Evolutionary conservation across 208 protist genomes (phyloP), one percentile per base, ranked within the genome.

Genomic region (Trypanosoma conorhini): DNA sequence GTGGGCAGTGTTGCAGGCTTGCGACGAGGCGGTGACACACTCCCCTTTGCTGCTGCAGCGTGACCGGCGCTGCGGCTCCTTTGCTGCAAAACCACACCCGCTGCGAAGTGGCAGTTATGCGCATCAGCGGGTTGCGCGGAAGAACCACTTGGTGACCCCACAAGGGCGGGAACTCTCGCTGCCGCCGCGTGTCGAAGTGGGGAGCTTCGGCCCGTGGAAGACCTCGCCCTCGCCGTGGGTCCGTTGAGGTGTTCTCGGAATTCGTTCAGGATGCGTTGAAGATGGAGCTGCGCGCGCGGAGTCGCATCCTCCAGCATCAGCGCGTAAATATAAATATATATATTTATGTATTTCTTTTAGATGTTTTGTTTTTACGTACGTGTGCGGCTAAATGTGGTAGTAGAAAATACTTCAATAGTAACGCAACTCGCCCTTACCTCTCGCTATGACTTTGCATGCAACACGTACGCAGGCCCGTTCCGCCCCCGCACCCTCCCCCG

Each of bases 271-370:
- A 88, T 69, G 26, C 80, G 82, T 48, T 84, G 76, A 50, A 88
- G 59, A 62, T 88, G 82, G 33, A 88, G 65, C 68, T 82, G 82
- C 13, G 79, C 82, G 33, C 76, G 78, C 12, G 80, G 82, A 5
- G 82, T 81, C 44, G 77, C 77, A 21, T 80, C 64, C 28, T 74
- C 67, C 69, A 88, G 51, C 70, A 68, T 71, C 42, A 19, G 42
- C 15, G 15, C 15, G 15, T 48, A 15, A 8, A 26, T 30, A 71
- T 69, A 22, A 48, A 19, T 52, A 52, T 52, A 15, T 17, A 50
- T 21, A 65, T 65, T 12, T 15, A 28, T 22, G 4, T 67, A 26
- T 54, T 24, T 42, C 54, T 24, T 40, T 54, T 54, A 21, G 13
- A 40, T 67, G 22, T 67, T 42, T 13, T n/a, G 22, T 42, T 67